Base-by-base conservation (phyloP, 805 yeast genomes). In the Candida methanosorbosa region DNA sequence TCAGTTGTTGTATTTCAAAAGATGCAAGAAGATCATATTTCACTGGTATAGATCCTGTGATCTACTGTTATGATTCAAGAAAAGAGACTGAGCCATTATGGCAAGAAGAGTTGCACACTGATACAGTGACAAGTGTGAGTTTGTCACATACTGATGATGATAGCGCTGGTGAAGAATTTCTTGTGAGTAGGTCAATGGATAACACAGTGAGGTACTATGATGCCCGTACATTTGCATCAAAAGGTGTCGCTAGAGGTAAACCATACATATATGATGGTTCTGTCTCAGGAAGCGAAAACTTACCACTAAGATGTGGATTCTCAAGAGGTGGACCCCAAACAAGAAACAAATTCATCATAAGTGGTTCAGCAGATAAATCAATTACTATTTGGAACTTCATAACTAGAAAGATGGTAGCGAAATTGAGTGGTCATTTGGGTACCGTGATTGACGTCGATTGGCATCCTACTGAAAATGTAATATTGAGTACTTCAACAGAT, bases 31-130 rank as follows among this genome's bases (percentile, higher is more conserved):
- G 59, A 12, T 45, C 80, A 4, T 83, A 64, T 43, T 63, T 74
- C 5, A 61, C 79, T 0, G 94, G 94, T 0, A 70, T 84, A 3
- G 90, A 84, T 42, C 80, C 85, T 1, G 58, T 64, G 0, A 65
- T 84, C 1, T 49, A 59, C 28, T 78, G 75, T 2, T 78, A 70
- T 58, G 94, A 84, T 46, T 32, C 72, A 7, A 54, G 85, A 35
- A 52, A 61, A 4, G 37, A 60, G 5, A 56, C 57, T 1, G 38
- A 44, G 5, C 65, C 71, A 1, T 29, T 68, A 8, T 78, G 80
- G 73, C 55, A 50, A 35, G 56, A 71, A 46, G 54, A 59, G 33
- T 44, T 64, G 33, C 72, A 75, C 35, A 48, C 56, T 6, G 81
- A 74, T 32, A 55, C 73, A 5, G 70, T 80, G 18, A 75, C 87